Percentiles rank a stretch among this genome's conserved stretches.
These are phyloP conservation scores for Lanzia echinophila DNA, from an alignment of 2,329 filamentous ascomycete species.

Conservation along the genomic window DNA sequence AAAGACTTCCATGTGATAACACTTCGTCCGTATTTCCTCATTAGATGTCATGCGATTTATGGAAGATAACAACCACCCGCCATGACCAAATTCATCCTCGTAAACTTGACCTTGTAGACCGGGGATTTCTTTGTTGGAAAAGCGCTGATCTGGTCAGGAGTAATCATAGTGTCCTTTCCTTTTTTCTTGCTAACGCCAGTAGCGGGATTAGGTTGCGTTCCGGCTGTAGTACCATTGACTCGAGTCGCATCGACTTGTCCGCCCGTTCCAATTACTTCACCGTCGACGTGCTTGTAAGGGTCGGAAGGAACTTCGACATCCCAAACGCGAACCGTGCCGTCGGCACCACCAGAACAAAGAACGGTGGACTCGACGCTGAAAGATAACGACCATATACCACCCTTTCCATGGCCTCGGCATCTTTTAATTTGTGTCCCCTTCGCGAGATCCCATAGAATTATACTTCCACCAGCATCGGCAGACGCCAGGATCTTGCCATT, in stretches of 20 bases:
- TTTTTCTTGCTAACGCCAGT: slow-evolving; percentile 56
- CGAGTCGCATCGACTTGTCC: slow-evolving; percentile 45
- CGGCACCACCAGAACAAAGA: slow-evolving; percentile 82
- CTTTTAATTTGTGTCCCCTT: slow-evolving; percentile 82
- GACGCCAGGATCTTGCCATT: slow-evolving; percentile 89
- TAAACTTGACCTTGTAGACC: slow-evolving; percentile 88
- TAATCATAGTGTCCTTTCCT: slow-evolving; percentile 83
- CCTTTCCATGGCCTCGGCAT: slow-evolving; percentile 88
- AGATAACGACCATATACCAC: slow-evolving; percentile 86
- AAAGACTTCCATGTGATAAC: too few relatives aligned
- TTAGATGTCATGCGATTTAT: background rate
- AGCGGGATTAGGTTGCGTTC: slow-evolving; percentile 28
- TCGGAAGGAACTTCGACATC: slow-evolving; percentile 72
- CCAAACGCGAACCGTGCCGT: slow-evolving; percentile 91
- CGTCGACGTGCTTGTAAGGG: slow-evolving; percentile 47
- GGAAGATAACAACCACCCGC: slow-evolving; percentile 63
- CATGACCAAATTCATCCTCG: slow-evolving; percentile 88
- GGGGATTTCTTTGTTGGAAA: slow-evolving; percentile 96
- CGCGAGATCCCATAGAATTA: slow-evolving; percentile 91
- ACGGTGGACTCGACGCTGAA: slow-evolving; percentile 92
- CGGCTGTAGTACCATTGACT: slow-evolving; percentile 32
- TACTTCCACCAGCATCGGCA: slow-evolving; percentile 80
- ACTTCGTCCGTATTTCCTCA: background rate
- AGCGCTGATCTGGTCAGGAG: slow-evolving; percentile 86
- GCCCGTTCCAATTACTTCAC: slow-evolving; percentile 33